These are phyloP conservation scores for Mycena crocata DNA, from an alignment of 768 basidiomycete genomes.

Conservation along the genomic window DNA sequence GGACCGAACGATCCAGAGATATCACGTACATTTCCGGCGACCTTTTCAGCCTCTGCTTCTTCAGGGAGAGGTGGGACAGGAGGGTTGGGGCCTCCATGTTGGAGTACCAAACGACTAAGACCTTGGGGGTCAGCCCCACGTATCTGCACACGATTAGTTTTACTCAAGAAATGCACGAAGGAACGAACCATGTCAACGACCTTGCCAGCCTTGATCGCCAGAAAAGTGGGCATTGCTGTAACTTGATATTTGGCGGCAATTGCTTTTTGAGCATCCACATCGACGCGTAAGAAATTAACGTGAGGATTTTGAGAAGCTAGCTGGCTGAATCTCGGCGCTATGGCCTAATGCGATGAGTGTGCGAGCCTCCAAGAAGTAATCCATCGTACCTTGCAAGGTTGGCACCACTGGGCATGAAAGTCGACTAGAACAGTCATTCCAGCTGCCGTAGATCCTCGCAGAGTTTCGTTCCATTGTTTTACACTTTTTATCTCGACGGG, in stretches of 20 bases:
- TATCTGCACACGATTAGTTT: background rate
- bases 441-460: conserved; percentile 40
- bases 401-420: conserved; percentile 36
- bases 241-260: conserved; percentile 37
- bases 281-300: conserved; percentile 34
- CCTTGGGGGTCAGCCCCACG: conserved; percentile 35
- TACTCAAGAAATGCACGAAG: background rate
- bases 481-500: conserved; percentile 20
- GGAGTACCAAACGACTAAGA: conserved; percentile 17
- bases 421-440: conserved; percentile 30
- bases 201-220: conserved; percentile 33
- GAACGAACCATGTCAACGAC: conserved; percentile 29
- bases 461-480: conserved; percentile 53
- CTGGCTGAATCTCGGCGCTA: conserved; percentile 28
- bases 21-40: conserved; percentile 31
- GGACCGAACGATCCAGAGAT: no score
- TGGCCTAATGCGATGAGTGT: conserved; percentile 6
- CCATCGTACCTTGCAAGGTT: conserved; percentile 36
- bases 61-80: conserved; percentile 34
- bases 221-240: conserved; percentile 37
- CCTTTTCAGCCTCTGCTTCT: conserved; percentile 34
- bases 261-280: conserved; percentile 31
- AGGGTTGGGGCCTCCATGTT: conserved; percentile 36
- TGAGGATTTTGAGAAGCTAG: conserved; percentile 31
- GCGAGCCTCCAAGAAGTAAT: background rate